Evolutionary conservation across 805 yeast species (phyloP), one percentile per base, ranked within the genome.

Genomic region (Candida piceae): DNA sequence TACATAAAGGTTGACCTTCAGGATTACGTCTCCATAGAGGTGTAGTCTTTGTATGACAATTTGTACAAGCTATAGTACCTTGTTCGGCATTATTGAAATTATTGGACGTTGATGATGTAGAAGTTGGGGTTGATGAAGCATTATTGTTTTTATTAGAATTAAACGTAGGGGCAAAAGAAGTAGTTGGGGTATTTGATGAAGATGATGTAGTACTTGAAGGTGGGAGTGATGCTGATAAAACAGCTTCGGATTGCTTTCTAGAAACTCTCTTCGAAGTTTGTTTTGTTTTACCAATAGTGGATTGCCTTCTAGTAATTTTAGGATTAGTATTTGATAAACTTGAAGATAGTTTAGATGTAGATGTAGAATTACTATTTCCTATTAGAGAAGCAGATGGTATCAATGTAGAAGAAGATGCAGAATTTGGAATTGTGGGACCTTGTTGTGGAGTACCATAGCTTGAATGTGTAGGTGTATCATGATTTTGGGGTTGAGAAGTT

Each of bases 21-120:
- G 95, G 88, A 50, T 87, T 86, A 34, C 97, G 70, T 49, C 98
- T 69, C 98, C 98, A 90, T 13, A 90, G 61, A 1, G 98, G 98
- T 0, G 98, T 90, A 13, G 94, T 88, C 45, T 74, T 78, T 0
- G 98, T 90, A 52, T 83, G 80, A 61, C 98, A 90, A 62, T 90
- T 90, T 13, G 90, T 80, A 61, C 97, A 90, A 5, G 57, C 46
- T 7, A 56, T 55, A 16, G 40, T 29, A 11, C 34, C 41, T 26
- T 48, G 50, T 4, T 45, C 51, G 18, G 33, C 20, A 13, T 41
- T 41, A 21, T 23, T 34, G 28, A 43, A 31, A 7, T 26, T 35
- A 9, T 22, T 7, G 31, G 10, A 4, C n/a, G 33, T 36, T 12
- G 42, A 32, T 12, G 45, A 28, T 11, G 38, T 20, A 12, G 46